Base-by-base conservation (phyloP, 2,329 filamentous ascomycete species). In the Ramularia collo-cygni region DNA sequence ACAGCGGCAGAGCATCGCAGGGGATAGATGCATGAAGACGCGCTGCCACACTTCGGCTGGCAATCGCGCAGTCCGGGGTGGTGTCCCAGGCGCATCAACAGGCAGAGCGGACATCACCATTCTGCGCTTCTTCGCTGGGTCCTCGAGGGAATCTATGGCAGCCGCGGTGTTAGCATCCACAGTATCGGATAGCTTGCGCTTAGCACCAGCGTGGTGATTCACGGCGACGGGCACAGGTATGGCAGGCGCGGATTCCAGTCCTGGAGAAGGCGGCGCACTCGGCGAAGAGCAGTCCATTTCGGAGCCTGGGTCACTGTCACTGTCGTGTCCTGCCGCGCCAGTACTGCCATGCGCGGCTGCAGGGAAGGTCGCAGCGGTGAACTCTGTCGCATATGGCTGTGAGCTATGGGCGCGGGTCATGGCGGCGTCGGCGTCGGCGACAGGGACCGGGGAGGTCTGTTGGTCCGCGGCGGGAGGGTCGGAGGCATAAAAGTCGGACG, bases 1-100 rank as follows among this genome's bases (percentile, higher is more conserved):
- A 46, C 57, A 61, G 17, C 54, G 53, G 34, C 44, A 48, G 14
- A 63, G 58, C 46, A 55, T 53, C 26, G 53, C 51, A 18, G 59
- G 59, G 16, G 60, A 50, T 8, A 62, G 46, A 30, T 52, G 48
- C 14, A 52, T 34, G 42, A 62, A 59, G 17, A 61, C 43, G 29
- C 58, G 54, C 46, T 63, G 59, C 56, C 56, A 59, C n/a, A 58
- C 24, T 28, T 54, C 54, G 3, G 45, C 28, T 13, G 54, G 43
- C 13, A 53, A 39, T 19, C 35, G 43, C 12, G 40, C 36, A 30
- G 28, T n/a, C 21, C 27, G 19, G 28, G 42, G 38, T 18, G 24
- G 16, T 12, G 16, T 36, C 18, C 18, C 18, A n/a, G 36, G 21
- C 21, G 21, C 21, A 10, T 24, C 21, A 24, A 24, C 21, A 24